These are phyloP conservation scores for Trametes sanguinea DNA, from an alignment of 768 basidiomycete species.

Conservation along the genomic window DNA sequence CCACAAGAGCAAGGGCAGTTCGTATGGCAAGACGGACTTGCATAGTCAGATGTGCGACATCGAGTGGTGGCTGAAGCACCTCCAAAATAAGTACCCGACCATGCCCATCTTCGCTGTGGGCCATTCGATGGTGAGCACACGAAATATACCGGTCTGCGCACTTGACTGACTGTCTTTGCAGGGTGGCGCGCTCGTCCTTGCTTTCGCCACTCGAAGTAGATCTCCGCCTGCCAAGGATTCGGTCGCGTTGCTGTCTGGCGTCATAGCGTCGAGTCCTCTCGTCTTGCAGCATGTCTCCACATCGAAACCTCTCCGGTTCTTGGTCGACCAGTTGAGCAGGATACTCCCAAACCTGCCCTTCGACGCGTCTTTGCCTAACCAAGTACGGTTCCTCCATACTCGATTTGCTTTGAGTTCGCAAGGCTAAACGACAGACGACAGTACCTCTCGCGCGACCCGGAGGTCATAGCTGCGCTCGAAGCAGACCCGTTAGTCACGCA, in stretches of 20 bases:
- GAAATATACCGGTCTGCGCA: too few relatives aligned
- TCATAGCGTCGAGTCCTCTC: slow-evolving; percentile 67
- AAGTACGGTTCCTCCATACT: neutral
- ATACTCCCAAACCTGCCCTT: neutral
- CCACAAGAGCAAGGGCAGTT: slow-evolving; percentile 51
- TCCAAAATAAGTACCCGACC: slow-evolving; percentile 41
- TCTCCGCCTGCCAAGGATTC: slow-evolving; percentile 34
- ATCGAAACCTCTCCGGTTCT: neutral
- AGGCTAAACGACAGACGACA: neutral
- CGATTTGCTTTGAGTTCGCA: fast-evolving
- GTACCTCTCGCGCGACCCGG: neutral
- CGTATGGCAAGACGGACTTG: slow-evolving; percentile 62
- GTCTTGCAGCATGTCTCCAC: slow-evolving; percentile 32
- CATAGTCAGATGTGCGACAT: slow-evolving; percentile 64
- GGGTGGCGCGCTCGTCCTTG: slow-evolving; percentile 65
- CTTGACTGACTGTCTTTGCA: too few relatives aligned
- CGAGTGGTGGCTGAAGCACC: slow-evolving; percentile 60
- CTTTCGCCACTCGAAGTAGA: slow-evolving; percentile 51
- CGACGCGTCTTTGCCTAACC: neutral
- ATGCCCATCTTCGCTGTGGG: slow-evolving; percentile 69
- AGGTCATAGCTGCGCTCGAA: neutral
- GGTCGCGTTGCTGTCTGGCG: slow-evolving; percentile 49
- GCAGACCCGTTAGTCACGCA: neutral
- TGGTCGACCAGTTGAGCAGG: neutral
- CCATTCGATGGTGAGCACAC: slow-evolving; percentile 68